Evolutionary conservation across 352 stramenopile genomes (phyloP).

Genomic region (Elongisporangium anandrum): DNA sequence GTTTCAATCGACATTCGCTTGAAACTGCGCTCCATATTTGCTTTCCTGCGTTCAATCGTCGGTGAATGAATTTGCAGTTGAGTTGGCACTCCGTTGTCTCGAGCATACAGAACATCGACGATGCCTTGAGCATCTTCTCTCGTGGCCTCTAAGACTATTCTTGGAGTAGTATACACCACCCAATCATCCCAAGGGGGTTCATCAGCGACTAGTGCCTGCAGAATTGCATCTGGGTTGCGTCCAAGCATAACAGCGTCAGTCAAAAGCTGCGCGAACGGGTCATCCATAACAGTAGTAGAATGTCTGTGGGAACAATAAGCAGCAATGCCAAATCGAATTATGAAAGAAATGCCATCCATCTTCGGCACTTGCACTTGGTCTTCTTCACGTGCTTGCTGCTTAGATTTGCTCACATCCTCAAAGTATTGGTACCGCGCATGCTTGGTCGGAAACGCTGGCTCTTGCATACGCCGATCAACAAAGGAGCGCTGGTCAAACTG

Average conservation of each 20-base stretch:
- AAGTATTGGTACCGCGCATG: neutral
- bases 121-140: neutral
- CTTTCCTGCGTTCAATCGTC: neutral
- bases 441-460: neutral
- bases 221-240: neutral
- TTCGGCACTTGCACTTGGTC: neutral
- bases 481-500: neutral
- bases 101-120: neutral
- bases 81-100: neutral
- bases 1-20: neutral
- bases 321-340: neutral
- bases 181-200: neutral
- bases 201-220: neutral
- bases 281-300: neutral
- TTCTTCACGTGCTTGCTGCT: neutral
- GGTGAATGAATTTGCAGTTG: neutral
- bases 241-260: neutral
- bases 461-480: neutral
- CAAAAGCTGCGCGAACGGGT: neutral
- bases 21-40: neutral
- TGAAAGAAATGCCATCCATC: neutral
- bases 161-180: neutral
- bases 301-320: neutral
- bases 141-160: neutral
- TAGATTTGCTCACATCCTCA: neutral